A percentile compares a stretch with the other conserved stretches of the same genome.
phyloP scores from a whole-genome alignment of 768 basidiomycete species.

The Mycena albidolilacea region DNA sequence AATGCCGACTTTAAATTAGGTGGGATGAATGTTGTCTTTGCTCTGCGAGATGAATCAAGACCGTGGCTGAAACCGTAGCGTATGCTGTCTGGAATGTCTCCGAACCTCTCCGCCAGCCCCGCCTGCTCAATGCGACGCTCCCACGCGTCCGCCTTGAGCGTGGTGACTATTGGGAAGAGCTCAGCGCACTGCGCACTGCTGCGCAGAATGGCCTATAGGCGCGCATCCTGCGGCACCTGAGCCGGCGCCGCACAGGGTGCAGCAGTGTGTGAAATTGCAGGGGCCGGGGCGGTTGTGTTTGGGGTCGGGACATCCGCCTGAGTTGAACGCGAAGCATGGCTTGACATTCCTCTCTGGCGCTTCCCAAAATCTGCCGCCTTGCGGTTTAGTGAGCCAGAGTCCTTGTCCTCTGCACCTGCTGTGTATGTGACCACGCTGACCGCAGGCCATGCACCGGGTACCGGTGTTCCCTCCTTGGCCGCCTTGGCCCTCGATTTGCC shows the following conservation, averaged over 20 bases:
- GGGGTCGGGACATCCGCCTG: too few relatives aligned
- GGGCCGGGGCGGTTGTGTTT: too few relatives aligned
- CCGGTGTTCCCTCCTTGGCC: too few relatives aligned
- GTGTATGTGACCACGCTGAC: too few relatives aligned
- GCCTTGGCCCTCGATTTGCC: too few relatives aligned
- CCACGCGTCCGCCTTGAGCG: constrained; percentile 38
- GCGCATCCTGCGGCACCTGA: background rate
- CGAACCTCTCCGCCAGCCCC: constrained; percentile 26
- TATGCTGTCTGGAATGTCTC: constrained; percentile 41
- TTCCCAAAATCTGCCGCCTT: too few relatives aligned
- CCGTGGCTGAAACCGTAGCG: constrained; percentile 38
- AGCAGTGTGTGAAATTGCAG: background rate
- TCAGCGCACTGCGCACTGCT: constrained; percentile 14
- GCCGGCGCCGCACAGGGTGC: background rate
- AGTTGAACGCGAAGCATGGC: too few relatives aligned
- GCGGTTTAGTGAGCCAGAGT: too few relatives aligned
- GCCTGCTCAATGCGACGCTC: constrained; percentile 1
- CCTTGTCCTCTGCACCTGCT: too few relatives aligned
- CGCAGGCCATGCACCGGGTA: too few relatives aligned
- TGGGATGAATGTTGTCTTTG: background rate
- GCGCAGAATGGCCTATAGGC: too few relatives aligned
- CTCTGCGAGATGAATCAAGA: background rate
- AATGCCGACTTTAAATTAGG: background rate
- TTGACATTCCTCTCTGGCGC: too few relatives aligned
- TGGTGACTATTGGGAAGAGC: constrained; percentile 37